Evolutionary conservation across 2,329 filamentous ascomycete genomes (phyloP).

Genomic region (Biscogniauxia mediterranea): DNA sequence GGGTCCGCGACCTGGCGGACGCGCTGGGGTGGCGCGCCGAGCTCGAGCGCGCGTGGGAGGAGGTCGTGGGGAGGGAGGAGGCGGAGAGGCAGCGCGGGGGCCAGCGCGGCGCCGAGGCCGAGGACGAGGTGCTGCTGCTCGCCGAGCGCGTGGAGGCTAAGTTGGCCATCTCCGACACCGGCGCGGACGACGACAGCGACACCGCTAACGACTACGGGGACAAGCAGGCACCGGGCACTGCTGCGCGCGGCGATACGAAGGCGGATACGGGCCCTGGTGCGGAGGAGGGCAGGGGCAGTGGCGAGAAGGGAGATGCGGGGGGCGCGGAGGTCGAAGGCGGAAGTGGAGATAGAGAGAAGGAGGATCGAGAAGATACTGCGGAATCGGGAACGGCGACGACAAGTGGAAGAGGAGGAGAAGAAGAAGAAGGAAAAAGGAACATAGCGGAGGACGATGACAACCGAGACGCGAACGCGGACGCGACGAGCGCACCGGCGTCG

Average conservation of each 20-base stretch:
- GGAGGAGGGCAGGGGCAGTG: slow-evolving; percentile 7
- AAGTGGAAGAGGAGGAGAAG: neutral
- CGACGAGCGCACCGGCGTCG: no score
- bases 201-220: slow-evolving; percentile 13
- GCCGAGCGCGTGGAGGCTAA: slow-evolving; percentile 12
- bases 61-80: slow-evolving; percentile 61
- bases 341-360: neutral
- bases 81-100: slow-evolving; percentile 46
- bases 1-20: slow-evolving; percentile 74
- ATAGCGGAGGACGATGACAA: no score
- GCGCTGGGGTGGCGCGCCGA: slow-evolving; percentile 84
- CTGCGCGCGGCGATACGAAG: slow-evolving; percentile 8
- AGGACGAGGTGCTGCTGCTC: slow-evolving; percentile 34
- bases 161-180: slow-evolving; percentile 17
- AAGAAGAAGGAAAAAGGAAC: neutral
- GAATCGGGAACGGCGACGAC: neutral
- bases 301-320: neutral
- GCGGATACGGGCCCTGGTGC: slow-evolving; percentile 10
- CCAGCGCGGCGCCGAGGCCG: slow-evolving; percentile 23
- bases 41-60: slow-evolving; percentile 72
- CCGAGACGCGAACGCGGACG: no score
- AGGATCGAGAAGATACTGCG: neutral
- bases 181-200: slow-evolving; percentile 8
- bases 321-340: neutral
- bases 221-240: slow-evolving; percentile 4